Evolutionary conservation across 345 rosid genomes (phyloP).

Genomic region (Excoecaria agallocha): DNA sequence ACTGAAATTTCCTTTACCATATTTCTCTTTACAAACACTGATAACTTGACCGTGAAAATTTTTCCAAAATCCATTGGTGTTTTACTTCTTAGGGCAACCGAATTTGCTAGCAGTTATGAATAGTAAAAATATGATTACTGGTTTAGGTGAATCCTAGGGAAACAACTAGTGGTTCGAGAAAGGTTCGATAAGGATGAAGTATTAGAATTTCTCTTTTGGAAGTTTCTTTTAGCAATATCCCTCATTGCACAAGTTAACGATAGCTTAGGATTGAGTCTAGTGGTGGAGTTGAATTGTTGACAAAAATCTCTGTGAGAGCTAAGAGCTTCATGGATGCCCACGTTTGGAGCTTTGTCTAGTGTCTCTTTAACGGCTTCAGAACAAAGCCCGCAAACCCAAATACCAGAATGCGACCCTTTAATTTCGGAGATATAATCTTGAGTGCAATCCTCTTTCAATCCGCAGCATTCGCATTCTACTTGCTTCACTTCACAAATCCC

Average conservation of each 20-base stretch:
- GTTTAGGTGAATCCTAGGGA: constrained; percentile 34
- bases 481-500: constrained; percentile 17
- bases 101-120: background rate
- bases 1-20: no score
- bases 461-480: constrained; percentile 50
- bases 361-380: constrained; percentile 47
- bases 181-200: constrained; percentile 20
- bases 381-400: constrained; percentile 59
- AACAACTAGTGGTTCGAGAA: constrained; percentile 39
- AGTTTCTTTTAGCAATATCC: constrained; percentile 38
- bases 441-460: constrained; percentile 51
- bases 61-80: no score
- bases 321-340: constrained; percentile 36
- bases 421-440: constrained; percentile 33
- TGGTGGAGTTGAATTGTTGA: constrained; percentile 38
- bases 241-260: constrained; percentile 43
- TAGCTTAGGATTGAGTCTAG: constrained; percentile 38
- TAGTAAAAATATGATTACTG: background rate
- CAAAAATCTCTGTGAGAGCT: constrained; percentile 41
- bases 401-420: constrained; percentile 26
- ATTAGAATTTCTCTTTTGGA: constrained; percentile 28
- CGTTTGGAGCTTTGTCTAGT: constrained; percentile 12
- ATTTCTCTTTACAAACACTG: no score
- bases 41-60: no score
- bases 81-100: no score